Evolutionary conservation across 1,284 basidiomycete species (phyloP).

Genomic region (Neonothopanus nambi): DNA sequence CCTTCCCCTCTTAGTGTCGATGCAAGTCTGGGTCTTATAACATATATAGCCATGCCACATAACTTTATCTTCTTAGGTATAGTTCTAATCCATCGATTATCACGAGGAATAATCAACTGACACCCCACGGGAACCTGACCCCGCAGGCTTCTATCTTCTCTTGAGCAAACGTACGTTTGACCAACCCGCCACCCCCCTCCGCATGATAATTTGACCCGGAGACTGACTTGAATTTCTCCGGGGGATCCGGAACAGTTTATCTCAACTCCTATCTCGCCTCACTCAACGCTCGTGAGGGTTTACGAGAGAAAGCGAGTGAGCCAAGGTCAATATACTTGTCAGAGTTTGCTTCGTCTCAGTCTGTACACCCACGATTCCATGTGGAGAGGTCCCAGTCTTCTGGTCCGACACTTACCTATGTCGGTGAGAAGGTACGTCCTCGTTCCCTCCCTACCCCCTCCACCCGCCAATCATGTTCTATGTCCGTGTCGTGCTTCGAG

Average conservation of each 20-base stretch:
- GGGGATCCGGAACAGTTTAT: constrained; percentile 30
- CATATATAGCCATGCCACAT: constrained; percentile 46
- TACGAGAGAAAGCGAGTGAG: constrained; percentile 37
- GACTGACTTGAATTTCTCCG: neutral
- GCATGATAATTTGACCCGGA: neutral
- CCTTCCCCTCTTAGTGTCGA: constrained; percentile 36
- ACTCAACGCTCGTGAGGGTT: constrained; percentile 43
- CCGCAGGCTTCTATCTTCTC: constrained; percentile 45
- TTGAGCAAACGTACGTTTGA: constrained; percentile 48
- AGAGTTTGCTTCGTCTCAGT: constrained; percentile 12
- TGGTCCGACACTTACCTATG: constrained; percentile 1
- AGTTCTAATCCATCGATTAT: constrained; percentile 10
- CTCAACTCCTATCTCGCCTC: constrained; percentile 42
- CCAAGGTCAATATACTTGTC: constrained; percentile 44
- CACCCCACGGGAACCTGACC: too few relatives aligned
- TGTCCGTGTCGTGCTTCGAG: too few relatives aligned
- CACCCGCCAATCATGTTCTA: too few relatives aligned
- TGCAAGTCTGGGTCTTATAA: constrained; percentile 43
- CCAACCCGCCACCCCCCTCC: neutral
- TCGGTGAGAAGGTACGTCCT: constrained; percentile 4
- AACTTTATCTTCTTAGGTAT: constrained; percentile 51
- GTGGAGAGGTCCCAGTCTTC: neutral
- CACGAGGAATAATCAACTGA: neutral
- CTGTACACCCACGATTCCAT: neutral
- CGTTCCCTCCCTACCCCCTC: too few relatives aligned